Evolutionary conservation across 495 filamentous ascomycete genomes (phyloP), one percentile per base, ranked within the genome.

Genomic region (Rhypophila decipiens): DNA sequence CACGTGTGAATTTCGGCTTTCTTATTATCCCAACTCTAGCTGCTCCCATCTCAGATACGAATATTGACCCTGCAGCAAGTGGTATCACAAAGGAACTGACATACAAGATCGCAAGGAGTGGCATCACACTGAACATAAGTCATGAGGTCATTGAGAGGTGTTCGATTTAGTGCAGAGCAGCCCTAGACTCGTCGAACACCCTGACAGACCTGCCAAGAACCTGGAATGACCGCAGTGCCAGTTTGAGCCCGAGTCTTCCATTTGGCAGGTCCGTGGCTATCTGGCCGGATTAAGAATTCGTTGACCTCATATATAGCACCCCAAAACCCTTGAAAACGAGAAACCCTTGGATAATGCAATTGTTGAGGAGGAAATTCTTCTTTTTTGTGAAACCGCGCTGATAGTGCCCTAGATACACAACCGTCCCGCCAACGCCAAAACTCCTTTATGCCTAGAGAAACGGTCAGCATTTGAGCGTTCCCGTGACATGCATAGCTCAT

Each of bases 291-390:
- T 52, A 53, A 59, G 53, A 58, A 55, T 52, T 64, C 55, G 42
- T 65, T 63, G 56, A 60, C 57, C 55, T 58, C 61, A 55, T 53
- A 62, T 49, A 53, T 55, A 63, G 59, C 63, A 63, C 60, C 58
- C 58, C 53, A 50, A n/a, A 64, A 61, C 51, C 60, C 57, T 29
- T 46, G 45, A 63, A 65, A 61, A 58, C 63, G n/a, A 63, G 50
- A 60, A 51, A 58, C 62, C 54, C 58, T 52, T 55, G 60, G 60
- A 61, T 59, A 55, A 63, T 65, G 62, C 60, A 63, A 51, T 58
- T 51, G 48, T 57, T 45, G 60, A 55, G 58, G 61, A 60, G 47
- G 55, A 63, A 61, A 63, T 56, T 40, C 18, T 56, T 40, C 18
- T 40, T 45, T 64, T 59, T 57, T 55, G 48, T 31, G 56, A 51